phyloP scores from a whole-genome alignment of 306 rosid species.

The Canavalia gladiata region DNA sequence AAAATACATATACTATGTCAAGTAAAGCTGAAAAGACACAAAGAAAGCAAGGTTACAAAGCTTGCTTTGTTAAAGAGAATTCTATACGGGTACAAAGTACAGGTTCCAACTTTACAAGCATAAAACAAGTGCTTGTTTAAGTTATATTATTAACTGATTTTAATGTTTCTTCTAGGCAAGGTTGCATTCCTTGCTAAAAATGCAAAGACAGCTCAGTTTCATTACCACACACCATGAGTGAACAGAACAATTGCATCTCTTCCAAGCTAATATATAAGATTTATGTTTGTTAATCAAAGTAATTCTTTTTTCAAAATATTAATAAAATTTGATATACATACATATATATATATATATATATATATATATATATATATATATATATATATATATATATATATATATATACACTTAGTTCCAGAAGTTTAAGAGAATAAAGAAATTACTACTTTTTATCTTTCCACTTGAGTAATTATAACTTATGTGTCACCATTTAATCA shows the following conservation, averaged over 20 bases:
- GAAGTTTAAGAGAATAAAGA: neutral
- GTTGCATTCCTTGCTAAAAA: conserved; percentile 23
- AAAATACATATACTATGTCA: neutral
- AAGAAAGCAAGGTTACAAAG: conserved; percentile 42
- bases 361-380: too few species aligned
- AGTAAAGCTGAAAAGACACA: conserved; percentile 35
- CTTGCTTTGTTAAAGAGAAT: conserved; percentile 45
- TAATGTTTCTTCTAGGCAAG: neutral
- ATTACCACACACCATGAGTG: neutral
- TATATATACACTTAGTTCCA: too few species aligned
- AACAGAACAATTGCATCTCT: neutral
- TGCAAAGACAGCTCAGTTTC: neutral
- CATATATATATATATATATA: too few species aligned
- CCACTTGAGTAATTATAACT: too few species aligned
- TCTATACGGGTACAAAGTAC: conserved; percentile 40
- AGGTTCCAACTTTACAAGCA: conserved; percentile 31
- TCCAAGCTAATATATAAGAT: neutral
- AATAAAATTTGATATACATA: too few species aligned
- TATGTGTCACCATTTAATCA: neutral
- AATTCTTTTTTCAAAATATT: too few species aligned
- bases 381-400: too few species aligned
- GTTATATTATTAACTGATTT: neutral
- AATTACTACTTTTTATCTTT: neutral
- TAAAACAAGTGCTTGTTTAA: neutral
- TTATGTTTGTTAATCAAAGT: too few species aligned